Base-by-base conservation (phyloP, 2,329 filamentous ascomycete species). In the Harringtonia lauricola region DNA sequence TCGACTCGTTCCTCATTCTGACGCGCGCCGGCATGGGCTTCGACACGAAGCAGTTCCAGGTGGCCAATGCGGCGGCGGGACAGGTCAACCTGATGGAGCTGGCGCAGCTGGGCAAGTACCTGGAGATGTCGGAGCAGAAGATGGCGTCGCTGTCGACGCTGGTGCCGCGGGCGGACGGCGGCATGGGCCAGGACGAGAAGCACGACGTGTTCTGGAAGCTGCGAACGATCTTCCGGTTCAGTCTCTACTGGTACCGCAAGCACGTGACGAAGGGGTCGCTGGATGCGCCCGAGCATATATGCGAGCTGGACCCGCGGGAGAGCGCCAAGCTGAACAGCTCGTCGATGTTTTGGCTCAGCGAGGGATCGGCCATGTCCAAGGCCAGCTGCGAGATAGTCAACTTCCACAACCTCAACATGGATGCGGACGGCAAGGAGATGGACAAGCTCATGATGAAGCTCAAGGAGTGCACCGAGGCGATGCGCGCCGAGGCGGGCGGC, bases 1-100 rank as follows among this genome's bases (percentile, higher is more conserved):
- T 53, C 10, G 51, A 54, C 19, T 42, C 47, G 14, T n/a, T 52
- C 14, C 39, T 53, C 1, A 18, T 51, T 2, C 49, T 53, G 2
- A 39, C 44, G 17, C 50, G 50, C 6, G 41, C 42, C 30, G 37
- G 39, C 9, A 33, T 51, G 19, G 45, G 45, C 2, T 36, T 39
- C 17, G 35, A 50, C 24, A 49, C 50, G 19, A 24, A 29, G 13
- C 43, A 31, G 17, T 46, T 53, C 28, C 44, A 46, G 26, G 17
- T 28, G 9, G 38, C 21, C 26, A 10, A 19, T 9, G 4, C 31
- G 9, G 41, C 30, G 8, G 24, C 17, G 15, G 36, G 39, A 2
- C 28, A 39, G 15, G 36, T 36, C 13, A 36, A 37, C 22, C 41
- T 52, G 4, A 41, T 51, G 4, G 33, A 18, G 8, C 41, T 45